A percentile compares a stretch with the other conserved stretches of the same genome.
Evolutionary conservation across 192 early-diverging fungal genomes (phyloP).

Genomic region (Backusella tarrabulga): DNA sequence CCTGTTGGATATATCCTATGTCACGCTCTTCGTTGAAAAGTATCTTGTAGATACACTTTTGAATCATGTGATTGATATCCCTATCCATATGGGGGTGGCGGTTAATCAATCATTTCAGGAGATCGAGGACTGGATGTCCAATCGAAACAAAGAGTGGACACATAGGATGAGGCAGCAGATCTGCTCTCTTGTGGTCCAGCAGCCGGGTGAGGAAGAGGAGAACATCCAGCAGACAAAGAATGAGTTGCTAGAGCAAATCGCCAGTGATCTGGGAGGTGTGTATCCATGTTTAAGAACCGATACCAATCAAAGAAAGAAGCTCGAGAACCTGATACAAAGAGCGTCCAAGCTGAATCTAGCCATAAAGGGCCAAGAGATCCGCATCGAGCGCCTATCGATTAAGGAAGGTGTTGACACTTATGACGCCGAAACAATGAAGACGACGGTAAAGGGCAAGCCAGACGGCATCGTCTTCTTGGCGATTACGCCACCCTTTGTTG

Average conservation of each 20-base stretch:
- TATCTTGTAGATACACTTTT: conserved; percentile 17
- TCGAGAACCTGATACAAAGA: conserved; percentile 59
- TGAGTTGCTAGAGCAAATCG: conserved; percentile 2
- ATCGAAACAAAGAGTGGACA: conserved; percentile 19
- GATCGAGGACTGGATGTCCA: conserved; percentile 25
- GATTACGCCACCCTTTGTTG: conserved; percentile 26
- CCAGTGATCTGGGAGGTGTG: neutral
- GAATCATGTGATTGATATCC: conserved; percentile 10
- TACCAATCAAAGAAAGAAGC: conserved; percentile 1
- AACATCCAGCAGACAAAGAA: neutral
- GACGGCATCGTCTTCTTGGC: conserved; percentile 23
- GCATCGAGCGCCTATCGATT: conserved; percentile 43
- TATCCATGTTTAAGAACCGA: neutral
- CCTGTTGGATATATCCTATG: conserved; percentile 12
- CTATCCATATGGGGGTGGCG: conserved; percentile 23
- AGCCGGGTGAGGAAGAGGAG: conserved; percentile 4
- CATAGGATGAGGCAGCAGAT: conserved; percentile 27
- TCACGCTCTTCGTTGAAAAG: conserved; percentile 33
- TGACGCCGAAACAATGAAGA: conserved; percentile 20
- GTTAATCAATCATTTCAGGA: conserved; percentile 25
- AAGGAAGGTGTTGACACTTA: conserved; percentile 19
- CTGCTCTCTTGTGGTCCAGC: conserved; percentile 16
- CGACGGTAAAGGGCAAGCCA: conserved; percentile 21
- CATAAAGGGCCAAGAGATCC: conserved; percentile 63
- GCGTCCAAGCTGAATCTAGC: conserved; percentile 62